phyloP scores from a whole-genome alignment of 2,329 filamentous ascomycete genomes.

The Fusarium pseudonygamai region DNA sequence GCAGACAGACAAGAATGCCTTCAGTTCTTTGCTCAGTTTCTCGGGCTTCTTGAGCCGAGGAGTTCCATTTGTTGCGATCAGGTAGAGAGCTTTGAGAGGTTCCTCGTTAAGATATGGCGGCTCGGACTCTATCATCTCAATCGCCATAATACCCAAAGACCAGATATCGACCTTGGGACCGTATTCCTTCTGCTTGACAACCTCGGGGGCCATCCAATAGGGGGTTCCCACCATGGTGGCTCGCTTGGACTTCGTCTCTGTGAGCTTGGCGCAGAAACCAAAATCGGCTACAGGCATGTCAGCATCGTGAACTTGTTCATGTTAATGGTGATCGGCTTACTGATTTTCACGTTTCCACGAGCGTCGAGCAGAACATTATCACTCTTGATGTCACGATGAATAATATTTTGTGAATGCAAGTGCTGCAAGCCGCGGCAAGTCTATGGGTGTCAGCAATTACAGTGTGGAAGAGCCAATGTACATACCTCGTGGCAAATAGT shows the following conservation, averaged over 20 bases:
- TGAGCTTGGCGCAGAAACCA: constrained; percentile 98
- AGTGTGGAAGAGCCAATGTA: constrained; percentile 2
- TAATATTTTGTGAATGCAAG: constrained; percentile 94
- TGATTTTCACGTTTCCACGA: constrained; percentile 96
- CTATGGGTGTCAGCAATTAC: constrained; percentile 57
- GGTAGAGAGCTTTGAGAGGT: constrained; percentile 93
- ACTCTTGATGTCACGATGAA: constrained; percentile 99
- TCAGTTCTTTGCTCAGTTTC: constrained; percentile 96
- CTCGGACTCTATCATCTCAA: constrained; percentile 99
- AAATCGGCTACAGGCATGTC: constrained; percentile 79
- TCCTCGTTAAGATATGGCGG: constrained; percentile 98
- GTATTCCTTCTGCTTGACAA: constrained; percentile 99
- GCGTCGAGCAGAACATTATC: constrained; percentile 97
- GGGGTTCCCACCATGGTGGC: constrained; percentile 99
- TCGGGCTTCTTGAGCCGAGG: constrained; percentile 98
- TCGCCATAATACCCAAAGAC: constrained; percentile 99
- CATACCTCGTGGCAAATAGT: constrained; percentile 95
- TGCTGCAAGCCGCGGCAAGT: constrained; percentile 96
- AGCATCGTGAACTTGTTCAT: constrained; percentile 5
- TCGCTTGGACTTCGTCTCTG: constrained; percentile 94
- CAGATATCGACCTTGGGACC: constrained; percentile 98
- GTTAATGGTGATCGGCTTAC: constrained; percentile 62
- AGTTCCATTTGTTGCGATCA: constrained; percentile 98
- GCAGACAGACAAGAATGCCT: constrained; percentile 95
- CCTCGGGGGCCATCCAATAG: constrained; percentile 99